A percentile compares a stretch with the other conserved stretches of the same genome.
phyloP scores from a whole-genome alignment of 179 eudicot species.

The Beta corolliflora region DNA sequence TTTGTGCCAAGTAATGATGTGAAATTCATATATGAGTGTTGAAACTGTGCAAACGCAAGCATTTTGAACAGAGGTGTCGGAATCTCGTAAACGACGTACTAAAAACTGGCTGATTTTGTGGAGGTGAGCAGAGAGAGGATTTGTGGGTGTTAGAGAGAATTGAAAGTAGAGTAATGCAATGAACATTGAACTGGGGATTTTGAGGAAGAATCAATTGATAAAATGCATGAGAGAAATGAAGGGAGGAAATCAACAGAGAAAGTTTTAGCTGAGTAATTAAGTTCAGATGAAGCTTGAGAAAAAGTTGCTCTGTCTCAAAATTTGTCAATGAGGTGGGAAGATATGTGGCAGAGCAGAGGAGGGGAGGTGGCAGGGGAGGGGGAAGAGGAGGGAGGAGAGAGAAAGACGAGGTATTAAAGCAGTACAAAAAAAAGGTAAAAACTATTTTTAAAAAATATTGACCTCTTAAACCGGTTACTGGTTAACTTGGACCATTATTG shows the following conservation, averaged over 20 bases:
- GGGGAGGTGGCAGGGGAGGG: too few relatives aligned
- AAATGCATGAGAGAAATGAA: conserved; percentile 52
- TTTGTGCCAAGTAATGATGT: conserved; percentile 57
- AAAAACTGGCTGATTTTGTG: conserved; percentile 48
- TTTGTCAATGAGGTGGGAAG: conserved; percentile 44
- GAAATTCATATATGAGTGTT: conserved; percentile 33
- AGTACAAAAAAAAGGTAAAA: too few relatives aligned
- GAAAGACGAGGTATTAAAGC: too few relatives aligned
- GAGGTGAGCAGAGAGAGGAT: conserved; percentile 49
- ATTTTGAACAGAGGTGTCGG: conserved; percentile 57
- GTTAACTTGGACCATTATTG: too few relatives aligned
- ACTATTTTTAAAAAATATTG: too few relatives aligned
- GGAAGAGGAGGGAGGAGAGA: too few relatives aligned
- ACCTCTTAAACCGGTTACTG: too few relatives aligned
- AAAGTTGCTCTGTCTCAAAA: conserved; percentile 77
- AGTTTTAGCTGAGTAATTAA: conserved; percentile 45
- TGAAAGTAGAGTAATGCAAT: conserved; percentile 48
- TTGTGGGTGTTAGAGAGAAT: conserved; percentile 45
- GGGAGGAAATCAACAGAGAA: conserved; percentile 41
- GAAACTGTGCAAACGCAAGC: conserved; percentile 50
- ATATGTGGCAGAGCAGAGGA: too few relatives aligned
- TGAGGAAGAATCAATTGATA: conserved; percentile 48
- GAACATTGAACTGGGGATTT: conserved; percentile 58
- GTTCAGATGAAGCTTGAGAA: conserved; percentile 49
- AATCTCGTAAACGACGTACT: conserved; percentile 55